Evolutionary conservation across 148 eudicot genomes (phyloP).

Genomic region (Chenopodium album): DNA sequence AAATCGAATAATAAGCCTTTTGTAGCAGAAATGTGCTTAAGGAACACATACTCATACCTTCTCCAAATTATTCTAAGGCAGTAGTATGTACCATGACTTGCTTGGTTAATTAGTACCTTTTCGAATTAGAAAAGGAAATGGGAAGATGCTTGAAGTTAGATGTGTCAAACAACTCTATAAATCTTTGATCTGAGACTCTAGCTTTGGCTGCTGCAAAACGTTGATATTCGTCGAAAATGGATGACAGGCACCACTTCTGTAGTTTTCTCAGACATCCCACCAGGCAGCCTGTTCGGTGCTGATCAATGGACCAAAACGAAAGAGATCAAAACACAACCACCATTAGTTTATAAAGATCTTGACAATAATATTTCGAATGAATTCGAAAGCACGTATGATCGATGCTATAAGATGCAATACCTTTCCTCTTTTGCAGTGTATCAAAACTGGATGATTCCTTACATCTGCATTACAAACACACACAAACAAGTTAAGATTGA

Average conservation of each 20-base stretch:
- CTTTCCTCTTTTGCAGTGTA: conserved; percentile 97
- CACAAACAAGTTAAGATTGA: background rate
- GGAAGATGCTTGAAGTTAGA: conserved; percentile 44
- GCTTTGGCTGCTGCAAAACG: conserved; percentile 82
- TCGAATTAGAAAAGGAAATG: conserved; percentile 36
- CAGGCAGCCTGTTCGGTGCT: conserved; percentile 69
- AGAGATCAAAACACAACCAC: too few species aligned
- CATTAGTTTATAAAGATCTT: background rate
- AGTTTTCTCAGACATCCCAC: conserved; percentile 85
- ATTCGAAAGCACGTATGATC: too few species aligned
- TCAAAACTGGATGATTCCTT: conserved; percentile 74
- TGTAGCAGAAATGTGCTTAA: background rate
- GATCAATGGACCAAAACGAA: background rate
- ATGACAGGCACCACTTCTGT: conserved; percentile 79
- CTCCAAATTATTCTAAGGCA: conserved; percentile 11
- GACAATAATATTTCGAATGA: background rate
- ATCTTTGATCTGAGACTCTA: conserved; percentile 78
- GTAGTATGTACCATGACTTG: background rate
- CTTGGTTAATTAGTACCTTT: conserved; percentile 15
- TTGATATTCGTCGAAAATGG: conserved; percentile 79
- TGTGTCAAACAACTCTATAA: conserved; percentile 67
- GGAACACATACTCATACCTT: background rate
- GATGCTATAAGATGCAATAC: conserved; percentile 26
- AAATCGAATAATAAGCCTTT: conserved; percentile 1
- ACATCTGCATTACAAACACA: conserved; percentile 45